Conservation (phyloP, 148 eudicot species). For the Fagopyrum homotropicum region DNA sequence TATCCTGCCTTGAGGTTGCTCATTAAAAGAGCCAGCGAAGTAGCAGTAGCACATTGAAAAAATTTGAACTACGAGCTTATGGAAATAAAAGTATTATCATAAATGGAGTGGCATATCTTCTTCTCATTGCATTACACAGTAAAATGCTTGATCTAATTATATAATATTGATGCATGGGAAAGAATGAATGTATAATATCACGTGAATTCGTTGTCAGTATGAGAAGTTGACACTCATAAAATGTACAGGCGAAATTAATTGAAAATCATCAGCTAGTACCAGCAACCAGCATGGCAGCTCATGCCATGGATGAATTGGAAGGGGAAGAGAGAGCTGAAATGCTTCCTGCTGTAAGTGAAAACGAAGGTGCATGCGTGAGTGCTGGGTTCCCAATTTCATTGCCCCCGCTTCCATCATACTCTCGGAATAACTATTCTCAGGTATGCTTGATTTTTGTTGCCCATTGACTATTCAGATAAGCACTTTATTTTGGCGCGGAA, state of each 20-base stretch:
- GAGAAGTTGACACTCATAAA: background rate
- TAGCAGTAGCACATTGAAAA: background rate
- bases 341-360: conserved; percentile 14
- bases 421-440: conserved; percentile 45
- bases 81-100: background rate
- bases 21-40: background rate
- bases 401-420: conserved; percentile 48
- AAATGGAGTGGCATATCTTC: background rate
- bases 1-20: background rate
- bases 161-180: background rate
- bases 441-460: conserved; percentile 24
- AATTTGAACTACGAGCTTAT: background rate
- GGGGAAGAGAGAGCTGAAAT: conserved; percentile 32
- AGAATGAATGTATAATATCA: background rate
- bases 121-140: background rate
- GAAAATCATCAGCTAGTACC: conserved; percentile 37
- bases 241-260: conserved; percentile 17
- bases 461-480: background rate
- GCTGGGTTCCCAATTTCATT: conserved; percentile 23
- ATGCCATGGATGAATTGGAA: conserved; percentile 57
- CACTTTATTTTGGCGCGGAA: background rate
- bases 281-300: conserved; percentile 81
- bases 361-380: conserved; percentile 21
- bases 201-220: background rate
- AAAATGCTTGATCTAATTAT: background rate